Evolutionary conservation across 257 asterid genomes (phyloP).

Genomic region (Pogostemon cablin): DNA sequence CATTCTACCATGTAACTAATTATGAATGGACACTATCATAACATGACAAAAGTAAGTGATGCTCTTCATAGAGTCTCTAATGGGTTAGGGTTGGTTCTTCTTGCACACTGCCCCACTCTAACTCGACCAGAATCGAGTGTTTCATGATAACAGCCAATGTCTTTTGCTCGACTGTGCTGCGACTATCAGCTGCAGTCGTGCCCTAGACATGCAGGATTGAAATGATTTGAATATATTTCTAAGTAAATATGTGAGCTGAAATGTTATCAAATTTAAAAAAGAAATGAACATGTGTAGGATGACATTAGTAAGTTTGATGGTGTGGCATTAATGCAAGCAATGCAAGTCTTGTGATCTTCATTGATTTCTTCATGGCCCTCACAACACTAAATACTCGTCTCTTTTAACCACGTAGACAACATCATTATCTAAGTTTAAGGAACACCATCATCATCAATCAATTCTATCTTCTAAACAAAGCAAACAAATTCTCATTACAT

Average conservation of each 20-base stretch:
- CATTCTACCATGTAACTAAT: not conserved
- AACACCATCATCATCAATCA: constrained; percentile 32
- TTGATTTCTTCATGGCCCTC: constrained; percentile 31
- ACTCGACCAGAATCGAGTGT: too few species aligned
- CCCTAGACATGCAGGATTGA: too few species aligned
- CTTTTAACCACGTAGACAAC: constrained; percentile 22
- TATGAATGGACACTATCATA: not conserved
- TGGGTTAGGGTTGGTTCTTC: too few species aligned
- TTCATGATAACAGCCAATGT: too few species aligned
- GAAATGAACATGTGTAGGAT: not conserved
- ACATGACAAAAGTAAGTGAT: too few species aligned
- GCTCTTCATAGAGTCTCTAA: too few species aligned
- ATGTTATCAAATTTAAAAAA: too few species aligned
- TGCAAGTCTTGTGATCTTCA: constrained; percentile 29
- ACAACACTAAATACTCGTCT: constrained; percentile 23
- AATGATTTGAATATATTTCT: too few species aligned
- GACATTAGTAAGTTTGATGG: not conserved
- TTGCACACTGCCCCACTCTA: too few species aligned
- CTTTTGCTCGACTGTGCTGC: too few species aligned
- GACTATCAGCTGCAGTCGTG: too few species aligned
- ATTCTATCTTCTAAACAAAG: constrained; percentile 28
- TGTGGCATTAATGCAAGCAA: constrained; percentile 8
- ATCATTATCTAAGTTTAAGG: constrained; percentile 31
- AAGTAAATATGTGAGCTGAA: not conserved
- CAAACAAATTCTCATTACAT: constrained; percentile 7